Evolutionary conservation across 2,329 filamentous ascomycete genomes (phyloP), one percentile per base, ranked within the genome.

Genomic region (Colletotrichum navitas): DNA sequence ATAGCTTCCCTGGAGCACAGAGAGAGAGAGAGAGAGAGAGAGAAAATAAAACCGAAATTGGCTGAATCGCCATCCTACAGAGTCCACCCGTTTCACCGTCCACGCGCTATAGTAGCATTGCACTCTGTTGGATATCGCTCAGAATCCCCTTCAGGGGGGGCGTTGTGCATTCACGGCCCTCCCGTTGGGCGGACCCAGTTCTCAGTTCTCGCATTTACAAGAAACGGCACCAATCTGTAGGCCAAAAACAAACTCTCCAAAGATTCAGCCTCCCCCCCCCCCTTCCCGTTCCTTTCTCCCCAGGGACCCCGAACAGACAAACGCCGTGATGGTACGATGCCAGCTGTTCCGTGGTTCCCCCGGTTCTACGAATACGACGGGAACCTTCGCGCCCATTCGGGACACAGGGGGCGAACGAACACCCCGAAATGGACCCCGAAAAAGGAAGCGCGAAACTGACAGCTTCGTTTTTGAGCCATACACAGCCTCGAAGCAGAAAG

Each of bases 401-500:
- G 12, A 58, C n/a, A 64, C 39, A 12, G 10, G 36, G 36, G 36
- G 11, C 29, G 58, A 29, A 47, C 43, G 41, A 62, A 39, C 51
- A 12, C 18, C 29, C 7, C 26, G 45, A 45, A 43, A n/a, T 29
- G 63, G 51, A 67, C 41, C 58, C 56, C 63, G 55, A 41, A 62
- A 18, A n/a, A 45, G 11, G 43, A 21, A 36, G 24, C 16, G n/a
- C 36, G n/a, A 63, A 47, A 36, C 54, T 65, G 47, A 60, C 63
- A 45, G 54, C 36, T 34, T 34, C 16, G 43, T n/a, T 21, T 51
- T 49, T 63, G n/a, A 47, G 52, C 43, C 68, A 68, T 41, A 51
- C 68, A 71, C 43, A 68, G 68, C 58, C 68, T 51, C 32, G 54
- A 58, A 65, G 68, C 45, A 71, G 58, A 64, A 67, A 51, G 51